phyloP scores from a whole-genome alignment of 2,329 filamentous ascomycete genomes.

The Anisogramma anomala region DNA sequence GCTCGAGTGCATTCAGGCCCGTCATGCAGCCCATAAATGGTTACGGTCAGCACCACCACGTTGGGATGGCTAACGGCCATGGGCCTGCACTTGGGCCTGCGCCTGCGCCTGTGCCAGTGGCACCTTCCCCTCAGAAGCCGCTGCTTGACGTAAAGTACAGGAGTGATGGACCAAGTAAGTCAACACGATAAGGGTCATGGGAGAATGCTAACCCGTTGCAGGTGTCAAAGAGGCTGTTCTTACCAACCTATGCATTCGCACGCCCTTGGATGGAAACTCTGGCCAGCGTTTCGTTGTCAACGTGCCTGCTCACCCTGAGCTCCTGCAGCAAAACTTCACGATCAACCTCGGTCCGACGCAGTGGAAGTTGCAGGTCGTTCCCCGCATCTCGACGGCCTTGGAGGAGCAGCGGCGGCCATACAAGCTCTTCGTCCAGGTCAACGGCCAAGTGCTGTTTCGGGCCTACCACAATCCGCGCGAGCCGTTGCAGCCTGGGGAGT shows the following conservation, averaged over 20 bases:
- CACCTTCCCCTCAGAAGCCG: constrained; percentile 1
- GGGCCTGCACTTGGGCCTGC: not conserved
- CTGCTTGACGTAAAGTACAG: constrained; percentile 14
- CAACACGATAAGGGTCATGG: constrained; percentile 16
- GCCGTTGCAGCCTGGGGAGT: constrained; percentile 41
- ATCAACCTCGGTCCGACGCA: constrained; percentile 57
- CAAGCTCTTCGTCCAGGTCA: constrained; percentile 63
- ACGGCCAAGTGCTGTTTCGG: constrained; percentile 49
- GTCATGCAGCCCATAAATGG: constrained; percentile 11
- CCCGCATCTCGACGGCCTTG: constrained; percentile 50
- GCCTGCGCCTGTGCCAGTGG: constrained; percentile 1
- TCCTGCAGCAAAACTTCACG: constrained; percentile 61
- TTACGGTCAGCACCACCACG: constrained; percentile 6
- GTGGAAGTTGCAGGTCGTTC: constrained; percentile 59
- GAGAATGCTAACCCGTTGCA: constrained; percentile 23
- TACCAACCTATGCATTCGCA: constrained; percentile 51
- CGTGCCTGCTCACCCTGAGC: constrained; percentile 52
- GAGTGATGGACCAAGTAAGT: constrained; percentile 9
- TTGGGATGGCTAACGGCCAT: constrained; percentile 10
- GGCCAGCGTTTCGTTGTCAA: constrained; percentile 51
- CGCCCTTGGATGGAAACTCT: constrained; percentile 54
- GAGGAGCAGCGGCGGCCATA: constrained; percentile 54
- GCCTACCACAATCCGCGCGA: constrained; percentile 41
- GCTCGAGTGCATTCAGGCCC: constrained; percentile 12
- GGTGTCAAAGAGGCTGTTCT: constrained; percentile 50